Conservation (phyloP, 805 yeast genomes). For the Vanderwaltozyma verrucispora region DNA sequence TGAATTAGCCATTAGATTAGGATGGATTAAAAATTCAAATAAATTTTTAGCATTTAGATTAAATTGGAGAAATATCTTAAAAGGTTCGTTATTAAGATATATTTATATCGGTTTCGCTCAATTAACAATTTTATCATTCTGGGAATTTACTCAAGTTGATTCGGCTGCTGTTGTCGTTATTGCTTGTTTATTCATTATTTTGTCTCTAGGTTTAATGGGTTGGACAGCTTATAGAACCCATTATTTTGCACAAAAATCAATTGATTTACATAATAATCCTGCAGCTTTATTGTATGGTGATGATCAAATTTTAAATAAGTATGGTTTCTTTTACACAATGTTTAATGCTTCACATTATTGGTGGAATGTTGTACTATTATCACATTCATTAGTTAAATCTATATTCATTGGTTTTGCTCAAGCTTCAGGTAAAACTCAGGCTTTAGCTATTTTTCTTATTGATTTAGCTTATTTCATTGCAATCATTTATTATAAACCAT, state of each 20-base stretch:
- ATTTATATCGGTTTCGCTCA: constrained; percentile 81
- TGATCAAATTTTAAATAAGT: constrained; percentile 56
- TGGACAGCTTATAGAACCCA: constrained; percentile 60
- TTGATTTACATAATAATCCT: constrained; percentile 56
- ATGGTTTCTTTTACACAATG: constrained; percentile 86
- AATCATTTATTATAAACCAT: constrained; percentile 60
- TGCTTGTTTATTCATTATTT: constrained; percentile 59
- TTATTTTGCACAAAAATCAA: constrained; percentile 52
- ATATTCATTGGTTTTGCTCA: constrained; percentile 73
- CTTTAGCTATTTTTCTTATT: constrained; percentile 60
- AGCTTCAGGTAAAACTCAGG: constrained; percentile 71
- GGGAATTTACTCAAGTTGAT: constrained; percentile 77
- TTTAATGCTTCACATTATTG: constrained; percentile 71
- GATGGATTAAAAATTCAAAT: constrained; percentile 37
- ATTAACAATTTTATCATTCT: constrained; percentile 63
- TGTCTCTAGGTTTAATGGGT: constrained; percentile 48
- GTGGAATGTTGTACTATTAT: constrained; percentile 62
- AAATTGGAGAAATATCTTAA: constrained; percentile 51
- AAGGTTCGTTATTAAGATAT: constrained; percentile 72
- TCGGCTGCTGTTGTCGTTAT: constrained; percentile 83
- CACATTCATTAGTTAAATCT: constrained; percentile 55
- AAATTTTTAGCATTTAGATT: constrained; percentile 40
- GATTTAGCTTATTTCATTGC: constrained; percentile 62
- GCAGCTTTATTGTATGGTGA: constrained; percentile 85
- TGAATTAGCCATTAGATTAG: constrained; percentile 37